Percentiles rank a stretch among this genome's conserved stretches.
Conservation (phyloP, 2,329 filamentous ascomycete genomes). For the Clonostachys byssicola region DNA sequence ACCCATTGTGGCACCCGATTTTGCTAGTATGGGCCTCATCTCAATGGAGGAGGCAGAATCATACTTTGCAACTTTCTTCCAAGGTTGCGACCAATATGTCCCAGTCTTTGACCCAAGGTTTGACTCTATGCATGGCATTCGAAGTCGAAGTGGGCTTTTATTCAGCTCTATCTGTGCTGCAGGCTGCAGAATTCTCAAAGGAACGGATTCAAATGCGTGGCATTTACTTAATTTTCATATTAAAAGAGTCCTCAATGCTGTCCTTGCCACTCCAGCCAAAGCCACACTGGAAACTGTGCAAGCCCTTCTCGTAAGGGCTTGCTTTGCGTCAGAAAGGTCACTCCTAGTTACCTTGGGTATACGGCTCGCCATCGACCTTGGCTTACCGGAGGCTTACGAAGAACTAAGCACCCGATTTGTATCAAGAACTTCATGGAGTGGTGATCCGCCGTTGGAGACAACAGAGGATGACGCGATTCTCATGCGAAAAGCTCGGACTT, state of each 20-base stretch:
- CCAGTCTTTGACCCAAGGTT: slow-evolving; percentile 16
- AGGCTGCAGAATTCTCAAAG: slow-evolving; percentile 38
- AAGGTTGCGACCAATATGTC: slow-evolving; percentile 17
- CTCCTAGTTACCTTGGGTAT: slow-evolving; percentile 43
- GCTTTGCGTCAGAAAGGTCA: slow-evolving; percentile 47
- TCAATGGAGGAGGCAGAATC: slow-evolving; percentile 10
- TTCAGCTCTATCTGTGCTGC: slow-evolving; percentile 47
- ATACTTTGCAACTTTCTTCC: slow-evolving; percentile 16
- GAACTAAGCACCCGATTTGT: slow-evolving; percentile 19
- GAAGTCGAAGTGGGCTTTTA: slow-evolving; percentile 39
- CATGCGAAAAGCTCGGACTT: slow-evolving; percentile 38
- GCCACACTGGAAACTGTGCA: slow-evolving; percentile 44
- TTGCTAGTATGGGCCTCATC: slow-evolving; percentile 11
- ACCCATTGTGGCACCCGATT: slow-evolving; percentile 7
- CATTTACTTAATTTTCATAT: slow-evolving; percentile 37
- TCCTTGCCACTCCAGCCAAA: slow-evolving; percentile 10
- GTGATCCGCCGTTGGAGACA: slow-evolving; percentile 2
- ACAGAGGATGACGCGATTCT: slow-evolving; percentile 18
- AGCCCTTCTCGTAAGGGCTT: slow-evolving; percentile 44
- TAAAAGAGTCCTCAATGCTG: slow-evolving; percentile 35
- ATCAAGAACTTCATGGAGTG: not conserved
- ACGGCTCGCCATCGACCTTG: slow-evolving; percentile 43
- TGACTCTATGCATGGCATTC: slow-evolving; percentile 40
- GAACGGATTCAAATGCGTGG: slow-evolving; percentile 28
- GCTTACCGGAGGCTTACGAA: slow-evolving; percentile 36